Percentiles rank a stretch among this genome's conserved stretches.
These are phyloP conservation scores for Scedosporium apiospermum DNA, from an alignment of 2,329 filamentous ascomycete genomes.

Conservation along the genomic window DNA sequence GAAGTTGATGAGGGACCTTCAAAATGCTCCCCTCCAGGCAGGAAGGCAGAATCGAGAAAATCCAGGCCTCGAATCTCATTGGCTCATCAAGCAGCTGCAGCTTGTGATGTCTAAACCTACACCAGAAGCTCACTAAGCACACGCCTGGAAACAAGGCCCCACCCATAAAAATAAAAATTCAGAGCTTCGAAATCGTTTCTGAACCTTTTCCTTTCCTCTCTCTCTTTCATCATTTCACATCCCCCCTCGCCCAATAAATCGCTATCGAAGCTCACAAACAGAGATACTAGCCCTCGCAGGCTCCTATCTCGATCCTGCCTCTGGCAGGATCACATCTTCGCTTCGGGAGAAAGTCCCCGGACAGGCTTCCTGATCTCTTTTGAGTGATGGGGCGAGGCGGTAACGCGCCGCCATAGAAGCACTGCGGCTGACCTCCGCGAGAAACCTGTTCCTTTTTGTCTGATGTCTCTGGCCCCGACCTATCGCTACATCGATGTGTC, in stretches of 20 bases:
- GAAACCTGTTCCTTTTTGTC: constrained; percentile 37
- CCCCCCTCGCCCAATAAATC: constrained; percentile 98
- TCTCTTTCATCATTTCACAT: constrained; percentile 33
- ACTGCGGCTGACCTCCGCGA: constrained; percentile 76
- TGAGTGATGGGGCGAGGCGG: constrained; percentile 51
- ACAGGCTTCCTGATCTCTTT: constrained; percentile 51
- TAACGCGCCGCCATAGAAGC: constrained; percentile 99
- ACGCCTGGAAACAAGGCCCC: not conserved
- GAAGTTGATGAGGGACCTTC: not conserved
- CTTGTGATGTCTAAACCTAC: not conserved
- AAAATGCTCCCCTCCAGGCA: not conserved
- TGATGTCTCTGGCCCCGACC: constrained; percentile 26
- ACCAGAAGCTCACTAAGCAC: not conserved
- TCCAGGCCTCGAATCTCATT: not conserved
- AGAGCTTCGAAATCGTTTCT: constrained; percentile 8
- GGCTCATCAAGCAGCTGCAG: not conserved
- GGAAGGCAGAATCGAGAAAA: not conserved
- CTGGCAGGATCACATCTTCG: constrained; percentile 25
- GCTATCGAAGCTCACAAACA: constrained; percentile 98
- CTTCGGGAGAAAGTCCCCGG: constrained; percentile 99
- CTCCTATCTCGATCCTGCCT: constrained; percentile 18
- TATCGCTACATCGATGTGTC: constrained; percentile 37
- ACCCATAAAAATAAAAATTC: constrained; percentile 6
- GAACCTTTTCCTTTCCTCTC: constrained; percentile 16
- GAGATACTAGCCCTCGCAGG: constrained; percentile 35